Evolutionary conservation across 352 stramenopile genomes (phyloP), one percentile per base, ranked within the genome.

Genomic region (Phytophthora citricola): DNA sequence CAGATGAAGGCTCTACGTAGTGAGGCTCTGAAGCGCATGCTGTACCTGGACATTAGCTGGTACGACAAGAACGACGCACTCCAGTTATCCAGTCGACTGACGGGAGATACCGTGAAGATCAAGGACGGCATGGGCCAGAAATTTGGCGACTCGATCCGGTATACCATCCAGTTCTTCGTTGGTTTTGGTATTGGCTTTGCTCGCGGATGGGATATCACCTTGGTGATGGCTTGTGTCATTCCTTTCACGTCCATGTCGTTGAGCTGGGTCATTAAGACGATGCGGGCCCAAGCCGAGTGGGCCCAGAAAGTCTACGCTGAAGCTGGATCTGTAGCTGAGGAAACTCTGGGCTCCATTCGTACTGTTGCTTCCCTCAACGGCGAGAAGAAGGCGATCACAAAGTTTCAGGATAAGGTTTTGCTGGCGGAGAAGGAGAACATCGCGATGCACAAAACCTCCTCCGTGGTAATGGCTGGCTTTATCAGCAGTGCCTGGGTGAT

Each of bases 51-150:
- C 22, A 80, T 87, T 9, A 47, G 49, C 7, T 87, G 78, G 78
- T 85, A 81, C 63, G 78, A 87, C 39, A 40, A 55, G 24, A 53
- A 73, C 44, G 68, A 83, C 9, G 51, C 75, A 5, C 48, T 62
- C 1, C 71, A 81, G 29, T 50, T 86, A 1, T 75, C 63, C 3
- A 76, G 59, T 58, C 77, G 77, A 5, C 57, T 81, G 2, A 69
- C 74, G 3, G 63, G 58, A 6, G 70, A 82, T 29, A 78, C 74
- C 0, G 64, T 82, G 11, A 76, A 76, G 46, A 83, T 83, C 56
- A 81, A 85, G 34, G 73, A 84, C 34, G 73, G 72, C 3, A 78
- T 85, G 63, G 69, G 76, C 4, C 62, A 71, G 44, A 83, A 83
- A 31, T 55, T 83, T 14, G 70, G 76, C 2, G 63, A 86, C 29